These are phyloP conservation scores for Tetrahymena borealis DNA, from an alignment of 73 alveolate genomes.

Conservation along the genomic window DNA sequence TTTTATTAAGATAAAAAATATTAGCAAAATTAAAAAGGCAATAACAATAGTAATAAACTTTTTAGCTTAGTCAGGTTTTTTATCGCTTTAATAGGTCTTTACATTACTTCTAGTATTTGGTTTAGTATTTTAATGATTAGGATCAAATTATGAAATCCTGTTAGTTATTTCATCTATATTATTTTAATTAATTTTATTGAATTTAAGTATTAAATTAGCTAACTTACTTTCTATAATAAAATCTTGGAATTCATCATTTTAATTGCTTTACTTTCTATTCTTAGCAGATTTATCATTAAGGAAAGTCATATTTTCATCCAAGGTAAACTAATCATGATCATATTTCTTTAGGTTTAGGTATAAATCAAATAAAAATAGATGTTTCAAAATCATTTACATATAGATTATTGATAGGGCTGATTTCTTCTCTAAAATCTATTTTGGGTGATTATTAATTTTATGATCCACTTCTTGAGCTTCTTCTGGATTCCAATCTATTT, in stretches of 20 bases:
- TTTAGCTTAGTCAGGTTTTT: too few species aligned
- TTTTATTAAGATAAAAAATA: not conserved
- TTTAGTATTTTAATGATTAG: too few species aligned
- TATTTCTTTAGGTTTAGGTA: too few species aligned
- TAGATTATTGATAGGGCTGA: not conserved
- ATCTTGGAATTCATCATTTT: not conserved
- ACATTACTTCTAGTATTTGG: too few species aligned
- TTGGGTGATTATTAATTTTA: not conserved
- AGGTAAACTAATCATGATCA: not conserved
- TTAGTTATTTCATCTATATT: not conserved
- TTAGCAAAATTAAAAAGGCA: not conserved
- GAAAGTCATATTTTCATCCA: not conserved
- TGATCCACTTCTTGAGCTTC: not conserved
- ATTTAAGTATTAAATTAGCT: not conserved
- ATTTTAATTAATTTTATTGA: not conserved
- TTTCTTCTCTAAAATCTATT: not conserved
- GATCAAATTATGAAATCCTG: not conserved
- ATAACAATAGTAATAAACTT: not conserved
- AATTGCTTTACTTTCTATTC: not conserved
- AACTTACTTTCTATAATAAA: not conserved
- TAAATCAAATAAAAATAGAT: not conserved
- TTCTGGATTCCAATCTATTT: not conserved
- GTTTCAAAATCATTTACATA: not conserved
- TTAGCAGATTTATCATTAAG: not conserved
- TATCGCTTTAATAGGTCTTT: too few species aligned